Evolutionary conservation across 257 asterid genomes (phyloP), one percentile per base, ranked within the genome.

Genomic region (Solanum gracilifrons): DNA sequence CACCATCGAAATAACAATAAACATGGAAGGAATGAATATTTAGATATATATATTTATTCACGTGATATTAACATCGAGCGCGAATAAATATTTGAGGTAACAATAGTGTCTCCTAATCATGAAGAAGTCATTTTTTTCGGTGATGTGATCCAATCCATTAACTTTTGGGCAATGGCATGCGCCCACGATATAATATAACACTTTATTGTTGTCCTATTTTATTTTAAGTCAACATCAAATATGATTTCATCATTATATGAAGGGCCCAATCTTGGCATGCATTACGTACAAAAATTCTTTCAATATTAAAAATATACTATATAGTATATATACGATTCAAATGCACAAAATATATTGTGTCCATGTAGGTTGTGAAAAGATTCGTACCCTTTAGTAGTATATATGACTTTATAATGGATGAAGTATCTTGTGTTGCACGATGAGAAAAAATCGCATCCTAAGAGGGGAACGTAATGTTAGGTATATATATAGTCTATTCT

Each of bases 101-200:
- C 11, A 82, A 82, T 82, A 32, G 13, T 32, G 13, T 36, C 39
- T 62, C 60, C 87, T 68, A 85, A 62, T 64, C 82, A 68, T 83
- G 35, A 58, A 55, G 46, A 41, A 58, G 43, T 58, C 7, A 60
- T 43, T 27, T 86, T 76, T 89, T 89, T 89, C 88, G 89, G 91
- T 89, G 91, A 89, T 87, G 85, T 87, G 91, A 89, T 85, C 72
- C 68, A 5, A 85, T 20, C 86, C 75, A 43, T 25, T 12, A 68
- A 58, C 73, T 33, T 29, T 71, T 83, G 83, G 83, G 64, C 87
- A 43, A 43, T 60, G 32, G 83, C 66, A 60, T 74, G 16, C 58
- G 36, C 41, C 58, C 13, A 69, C 27, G 20, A 2, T 29, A 31
- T 71, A 71, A 0, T 69, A 18, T 29, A 31, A 10, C 12, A 55